Base-by-base conservation (phyloP, 2,329 filamentous ascomycete genomes). In the Leptoxyphium fumago region DNA sequence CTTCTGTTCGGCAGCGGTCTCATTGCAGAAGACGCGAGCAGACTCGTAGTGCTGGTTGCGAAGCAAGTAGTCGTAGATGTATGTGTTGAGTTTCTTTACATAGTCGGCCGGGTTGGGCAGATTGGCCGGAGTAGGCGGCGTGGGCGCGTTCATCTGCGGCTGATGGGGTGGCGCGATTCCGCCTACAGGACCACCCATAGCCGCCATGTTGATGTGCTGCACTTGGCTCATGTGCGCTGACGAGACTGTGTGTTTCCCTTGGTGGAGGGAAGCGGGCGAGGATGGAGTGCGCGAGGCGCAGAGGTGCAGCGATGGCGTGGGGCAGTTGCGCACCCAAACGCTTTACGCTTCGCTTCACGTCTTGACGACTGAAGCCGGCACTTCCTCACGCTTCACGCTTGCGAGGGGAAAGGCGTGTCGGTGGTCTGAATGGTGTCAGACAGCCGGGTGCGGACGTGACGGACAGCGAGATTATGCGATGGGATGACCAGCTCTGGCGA, bases 41-140 rank as follows among this genome's bases (percentile, higher is more conserved):
- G 84, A 82, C 52, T 91, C 84, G 59, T 76, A 82, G 74, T 94
- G 85, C 53, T 79, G 75, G 62, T 86, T 83, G 57, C 84, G 85
- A 52, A 95, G 70, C 52, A 96, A 89, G 62, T 91, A 89, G 59
- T 91, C 84, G 71, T 89, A 91, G 52, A 91, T 91, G 62, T 88
- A 88, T 15, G 84, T 89, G 66, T 89, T 88, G 42, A 91, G 75
- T 50, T 64, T 55, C 46, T 58, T 60, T 46, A 58, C 48, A 81
- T 82, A 73, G 81, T 80, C 58, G 73, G 73, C 58, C 21, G 14
- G 38, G 69, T 69, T 56, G 29, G 48, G 40, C 29, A 48, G 46
- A 39, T 51, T 46, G 29, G 39, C 44, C 32, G 45, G 48, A 44
- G 55, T 55, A 42, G 48, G 55, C 36, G 57, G 56, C 15, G 56